phyloP scores from a whole-genome alignment of 2,329 filamentous ascomycete genomes.

The Phaeoacremonium minimum region DNA sequence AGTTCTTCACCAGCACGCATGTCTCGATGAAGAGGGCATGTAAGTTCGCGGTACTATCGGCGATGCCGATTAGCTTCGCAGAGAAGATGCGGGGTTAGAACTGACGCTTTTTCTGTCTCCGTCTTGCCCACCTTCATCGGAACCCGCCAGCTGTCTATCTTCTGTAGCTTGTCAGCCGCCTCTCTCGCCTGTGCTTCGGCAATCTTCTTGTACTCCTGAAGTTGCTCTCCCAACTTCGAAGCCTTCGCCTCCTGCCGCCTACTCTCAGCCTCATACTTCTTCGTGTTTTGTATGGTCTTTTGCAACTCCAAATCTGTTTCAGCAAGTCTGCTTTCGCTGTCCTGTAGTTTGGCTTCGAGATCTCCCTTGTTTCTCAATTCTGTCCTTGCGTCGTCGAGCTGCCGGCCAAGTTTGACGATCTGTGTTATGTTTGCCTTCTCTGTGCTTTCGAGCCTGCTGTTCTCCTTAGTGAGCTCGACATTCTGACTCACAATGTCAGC shows the following conservation, averaged over 20 bases:
- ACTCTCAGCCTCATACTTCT: not conserved
- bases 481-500: not conserved
- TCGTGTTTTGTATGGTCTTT: not conserved
- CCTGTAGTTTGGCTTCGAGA: not conserved
- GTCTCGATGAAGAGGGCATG: constrained; percentile 27
- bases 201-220: not conserved
- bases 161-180: constrained; percentile 15
- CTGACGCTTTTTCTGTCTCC: constrained; percentile 20
- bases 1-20: constrained; percentile 22
- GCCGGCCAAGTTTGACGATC: not conserved
- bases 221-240: not conserved
- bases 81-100: not conserved
- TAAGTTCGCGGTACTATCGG: constrained; percentile 20
- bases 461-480: not conserved
- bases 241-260: not conserved
- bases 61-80: not conserved
- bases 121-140: constrained; percentile 19
- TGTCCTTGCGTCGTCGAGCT: not conserved
- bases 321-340: not conserved
- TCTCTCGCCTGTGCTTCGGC: constrained; percentile 13
- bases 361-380: not conserved
- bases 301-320: not conserved
- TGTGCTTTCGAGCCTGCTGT: not conserved
- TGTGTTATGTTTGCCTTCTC: not conserved
- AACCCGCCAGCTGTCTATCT: constrained; percentile 22